These are phyloP conservation scores for Pseudoscleropodium purum DNA, from an alignment of 225 moss, liverwort and hornwort species.

Conservation along the genomic window DNA sequence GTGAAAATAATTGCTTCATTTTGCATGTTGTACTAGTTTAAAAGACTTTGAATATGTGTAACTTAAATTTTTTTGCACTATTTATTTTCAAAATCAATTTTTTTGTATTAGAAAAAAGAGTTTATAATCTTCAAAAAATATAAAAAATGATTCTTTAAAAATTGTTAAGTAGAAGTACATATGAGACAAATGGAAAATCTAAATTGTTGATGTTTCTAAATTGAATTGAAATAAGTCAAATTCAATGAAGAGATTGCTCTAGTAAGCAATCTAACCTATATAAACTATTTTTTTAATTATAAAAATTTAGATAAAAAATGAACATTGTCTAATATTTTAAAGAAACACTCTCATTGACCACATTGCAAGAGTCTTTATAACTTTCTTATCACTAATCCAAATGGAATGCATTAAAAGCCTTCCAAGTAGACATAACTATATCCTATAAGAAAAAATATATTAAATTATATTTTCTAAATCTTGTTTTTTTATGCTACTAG, in stretches of 20 bases:
- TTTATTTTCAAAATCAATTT: neutral
- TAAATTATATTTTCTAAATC: neutral
- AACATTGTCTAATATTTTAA: neutral
- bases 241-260: neutral
- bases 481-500: neutral
- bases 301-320: accelerated
- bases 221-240: neutral
- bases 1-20: neutral
- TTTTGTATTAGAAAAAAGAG: neutral
- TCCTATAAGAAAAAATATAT: neutral
- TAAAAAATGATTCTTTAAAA: neutral
- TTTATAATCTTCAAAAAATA: no score
- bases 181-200: neutral
- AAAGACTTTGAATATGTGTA: neutral
- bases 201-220: neutral
- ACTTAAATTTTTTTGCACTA: neutral
- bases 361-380: neutral
- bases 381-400: neutral
- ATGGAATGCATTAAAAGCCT: neutral
- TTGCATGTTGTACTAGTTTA: neutral
- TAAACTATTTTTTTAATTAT: neutral
- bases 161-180: neutral
- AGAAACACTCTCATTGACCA: neutral
- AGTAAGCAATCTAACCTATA: neutral
- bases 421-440: neutral